Base-by-base conservation (phyloP, 768 basidiomycete genomes). In the Xerocomellus intermedius region DNA sequence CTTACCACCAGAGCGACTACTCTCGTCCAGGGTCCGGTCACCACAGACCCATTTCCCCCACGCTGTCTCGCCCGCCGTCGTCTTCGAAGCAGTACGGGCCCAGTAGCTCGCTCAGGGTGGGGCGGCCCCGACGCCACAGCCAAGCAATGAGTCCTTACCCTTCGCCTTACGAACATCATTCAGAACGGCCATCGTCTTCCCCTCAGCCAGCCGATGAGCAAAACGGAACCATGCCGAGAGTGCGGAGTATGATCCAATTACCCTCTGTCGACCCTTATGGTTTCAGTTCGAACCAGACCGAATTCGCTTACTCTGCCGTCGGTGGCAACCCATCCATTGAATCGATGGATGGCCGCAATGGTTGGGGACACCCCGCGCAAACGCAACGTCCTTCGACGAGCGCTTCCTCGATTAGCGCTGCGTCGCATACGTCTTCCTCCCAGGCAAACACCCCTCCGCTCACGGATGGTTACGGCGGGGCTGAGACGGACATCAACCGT, bases 61-160 rank as follows among this genome's bases (percentile, higher is more conserved):
- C 86, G 21, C 81, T 84, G 16, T 75, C 82, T 26, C 85, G 89
- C 3, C 87, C 89, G 1, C 80, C 79, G 1, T 88, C 87, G 1
- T 86, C 87, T 42, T 85, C 86, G 50, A 76, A 76, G 62, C 80
- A 81, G 30, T 80, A 77, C 60, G 74, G 73, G 38, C 69, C 77
- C 3, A 75, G 72, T 7, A 76, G 73, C 22, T 82, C 86, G 16
- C 71, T 90, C 50, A 85, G 86, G 68, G 80, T 92, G 35, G 82
- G 89, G 26, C 80, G 91, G 30, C 80, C 81, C 42, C 80, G 91
- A 42, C 81, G 91, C 54, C 91, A 92, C 70, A 89, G 87, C 68
- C 91, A 93, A 69, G 91, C 90, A 1, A 85, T 93, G 79, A 88
- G 85, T 63, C 91, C 91, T 13, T 93, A 93, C 71, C 91, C 91